Evolutionary conservation across 2,329 filamentous ascomycete genomes (phyloP).

Genomic region (Clonostachys rhizophaga): DNA sequence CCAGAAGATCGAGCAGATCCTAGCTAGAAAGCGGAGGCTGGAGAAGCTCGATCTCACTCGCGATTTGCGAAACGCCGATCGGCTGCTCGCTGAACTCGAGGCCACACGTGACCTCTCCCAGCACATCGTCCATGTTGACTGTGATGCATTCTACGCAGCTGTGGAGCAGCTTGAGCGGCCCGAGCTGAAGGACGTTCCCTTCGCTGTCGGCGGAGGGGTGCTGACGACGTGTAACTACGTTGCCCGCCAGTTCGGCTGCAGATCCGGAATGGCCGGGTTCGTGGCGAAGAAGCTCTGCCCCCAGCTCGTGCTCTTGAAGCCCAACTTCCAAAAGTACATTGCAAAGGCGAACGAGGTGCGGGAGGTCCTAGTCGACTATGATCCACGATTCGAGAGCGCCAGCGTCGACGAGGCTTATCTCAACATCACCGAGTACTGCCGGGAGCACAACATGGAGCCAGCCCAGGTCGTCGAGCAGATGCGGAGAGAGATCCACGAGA

Average conservation of each 20-base stretch:
- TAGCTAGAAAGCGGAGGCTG: constrained; percentile 69
- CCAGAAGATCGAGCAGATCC: constrained; percentile 76
- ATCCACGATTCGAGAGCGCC: constrained; percentile 85
- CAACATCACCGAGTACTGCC: constrained; percentile 87
- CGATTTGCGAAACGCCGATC: constrained; percentile 73
- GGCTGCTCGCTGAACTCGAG: constrained; percentile 77
- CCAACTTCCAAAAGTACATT: constrained; percentile 88
- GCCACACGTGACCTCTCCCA: constrained; percentile 76
- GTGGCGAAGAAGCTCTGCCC: constrained; percentile 94
- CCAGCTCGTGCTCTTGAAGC: constrained; percentile 72
- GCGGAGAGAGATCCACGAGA: constrained; percentile 69
- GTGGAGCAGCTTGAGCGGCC: constrained; percentile 83
- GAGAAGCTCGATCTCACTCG: constrained; percentile 70
- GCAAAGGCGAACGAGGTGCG: constrained; percentile 87
- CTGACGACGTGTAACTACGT: constrained; percentile 77
- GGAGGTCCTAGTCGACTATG: constrained; percentile 78
- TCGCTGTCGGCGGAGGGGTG: constrained; percentile 76
- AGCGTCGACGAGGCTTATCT: constrained; percentile 96
- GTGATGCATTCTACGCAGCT: constrained; percentile 95
- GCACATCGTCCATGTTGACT: constrained; percentile 86
- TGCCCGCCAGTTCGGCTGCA: constrained; percentile 83
- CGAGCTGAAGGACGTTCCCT: constrained; percentile 80
- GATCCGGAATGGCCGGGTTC: constrained; percentile 94
- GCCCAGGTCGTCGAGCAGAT: constrained; percentile 74
- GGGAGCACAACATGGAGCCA: constrained; percentile 60